A percentile compares a stretch with the other conserved stretches of the same genome.
phyloP scores from a whole-genome alignment of 805 yeast species.

The Maudiozyma serrabonitensis region DNA sequence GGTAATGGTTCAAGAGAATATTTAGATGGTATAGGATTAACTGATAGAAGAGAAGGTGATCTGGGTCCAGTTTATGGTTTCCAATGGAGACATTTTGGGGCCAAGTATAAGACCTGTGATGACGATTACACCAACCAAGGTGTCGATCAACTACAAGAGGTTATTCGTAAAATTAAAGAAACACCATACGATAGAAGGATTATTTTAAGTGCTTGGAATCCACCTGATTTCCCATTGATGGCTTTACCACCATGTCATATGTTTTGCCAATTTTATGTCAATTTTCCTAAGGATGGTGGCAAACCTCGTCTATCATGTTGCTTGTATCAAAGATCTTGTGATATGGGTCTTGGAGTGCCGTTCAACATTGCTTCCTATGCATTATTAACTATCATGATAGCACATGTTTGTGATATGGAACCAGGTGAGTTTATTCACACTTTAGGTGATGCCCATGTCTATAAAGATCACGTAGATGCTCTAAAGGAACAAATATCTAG shows the following conservation, averaged over 20 bases:
- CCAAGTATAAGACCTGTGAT: constrained; percentile 78
- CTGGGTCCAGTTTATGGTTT: constrained; percentile 98
- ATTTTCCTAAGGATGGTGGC: constrained; percentile 44
- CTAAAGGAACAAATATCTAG: constrained; percentile 70
- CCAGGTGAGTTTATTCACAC: constrained; percentile 94
- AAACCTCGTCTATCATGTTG: constrained; percentile 75
- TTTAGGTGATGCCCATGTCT: constrained; percentile 95
- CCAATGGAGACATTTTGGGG: constrained; percentile 99
- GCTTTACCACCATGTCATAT: constrained; percentile 99
- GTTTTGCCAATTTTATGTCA: constrained; percentile 89
- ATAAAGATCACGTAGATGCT: constrained; percentile 88
- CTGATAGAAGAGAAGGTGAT: constrained; percentile 81
- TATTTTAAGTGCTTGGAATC: constrained; percentile 96
- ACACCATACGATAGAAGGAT: constrained; percentile 94
- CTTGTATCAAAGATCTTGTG: constrained; percentile 95
- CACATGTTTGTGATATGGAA: constrained; percentile 89
- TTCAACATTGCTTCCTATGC: constrained; percentile 97
- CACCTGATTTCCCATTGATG: constrained; percentile 88
- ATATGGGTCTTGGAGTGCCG: constrained; percentile 99
- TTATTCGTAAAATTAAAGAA: constrained; percentile 68
- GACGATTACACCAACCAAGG: constrained; percentile 84
- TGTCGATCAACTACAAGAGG: constrained; percentile 75
- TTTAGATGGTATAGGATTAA: constrained; percentile 73
- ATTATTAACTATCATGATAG: constrained; percentile 84
- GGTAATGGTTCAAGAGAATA: constrained; percentile 95